These are phyloP conservation scores for Onygena corvina DNA, from an alignment of 2,329 filamentous ascomycete genomes.

Conservation along the genomic window DNA sequence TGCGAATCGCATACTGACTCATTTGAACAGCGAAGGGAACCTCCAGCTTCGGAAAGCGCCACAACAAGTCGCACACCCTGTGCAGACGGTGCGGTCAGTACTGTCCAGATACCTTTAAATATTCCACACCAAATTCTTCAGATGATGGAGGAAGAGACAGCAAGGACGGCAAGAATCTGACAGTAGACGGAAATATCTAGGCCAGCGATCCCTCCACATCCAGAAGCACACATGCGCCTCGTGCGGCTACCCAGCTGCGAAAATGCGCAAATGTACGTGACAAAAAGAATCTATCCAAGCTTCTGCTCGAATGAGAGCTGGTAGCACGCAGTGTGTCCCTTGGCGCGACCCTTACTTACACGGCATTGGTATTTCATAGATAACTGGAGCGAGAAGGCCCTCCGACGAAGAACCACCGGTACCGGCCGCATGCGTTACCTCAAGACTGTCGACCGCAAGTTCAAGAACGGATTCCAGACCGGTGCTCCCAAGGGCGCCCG, in stretches of 20 bases:
- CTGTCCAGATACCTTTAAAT: constrained; percentile 11
- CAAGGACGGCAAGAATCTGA: neutral
- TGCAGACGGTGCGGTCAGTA: constrained; percentile 96
- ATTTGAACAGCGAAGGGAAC: constrained; percentile 54
- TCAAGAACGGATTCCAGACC: constrained; percentile 95
- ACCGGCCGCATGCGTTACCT: constrained; percentile 93
- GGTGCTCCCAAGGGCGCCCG: constrained; percentile 76
- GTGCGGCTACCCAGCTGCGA: constrained; percentile 95
- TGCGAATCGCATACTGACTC: constrained; percentile 32
- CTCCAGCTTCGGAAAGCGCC: constrained; percentile 64
- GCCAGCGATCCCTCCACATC: constrained; percentile 94
- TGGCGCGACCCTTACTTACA: constrained; percentile 1
- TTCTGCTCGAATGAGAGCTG: neutral
- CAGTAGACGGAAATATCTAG: constrained; percentile 35
- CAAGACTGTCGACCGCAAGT: constrained; percentile 80
- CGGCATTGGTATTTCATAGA: constrained; percentile 42
- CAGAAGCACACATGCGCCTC: constrained; percentile 97
- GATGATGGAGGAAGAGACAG: constrained; percentile 7
- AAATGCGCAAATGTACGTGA: constrained; percentile 91
- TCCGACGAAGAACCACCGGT: constrained; percentile 98
- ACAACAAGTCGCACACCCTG: constrained; percentile 97
- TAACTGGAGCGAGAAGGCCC: constrained; percentile 99
- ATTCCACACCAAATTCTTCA: constrained; percentile 14
- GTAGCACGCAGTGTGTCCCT: neutral
- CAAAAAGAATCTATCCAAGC: constrained; percentile 7